A percentile compares a stretch with the other conserved stretches of the same genome.
These are phyloP conservation scores for Trichoderma sp. DNA, from an alignment of 2,329 filamentous ascomycete species.

Conservation along the genomic window DNA sequence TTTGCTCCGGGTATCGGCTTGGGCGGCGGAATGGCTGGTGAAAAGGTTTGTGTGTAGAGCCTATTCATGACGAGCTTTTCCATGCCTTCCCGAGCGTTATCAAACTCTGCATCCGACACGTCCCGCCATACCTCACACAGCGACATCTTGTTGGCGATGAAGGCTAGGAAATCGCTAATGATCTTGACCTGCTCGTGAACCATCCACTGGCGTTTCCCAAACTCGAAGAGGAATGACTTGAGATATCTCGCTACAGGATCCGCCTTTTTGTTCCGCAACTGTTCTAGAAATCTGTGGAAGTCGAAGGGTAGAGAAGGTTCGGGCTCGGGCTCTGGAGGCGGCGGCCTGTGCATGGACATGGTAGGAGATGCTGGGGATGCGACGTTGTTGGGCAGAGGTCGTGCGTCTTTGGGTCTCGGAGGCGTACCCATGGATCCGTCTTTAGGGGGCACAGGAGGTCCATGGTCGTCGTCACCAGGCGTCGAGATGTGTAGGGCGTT, in stretches of 20 bases:
- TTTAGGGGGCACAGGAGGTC: conserved; percentile 60
- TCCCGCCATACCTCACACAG: conserved; percentile 95
- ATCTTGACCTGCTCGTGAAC: conserved; percentile 99
- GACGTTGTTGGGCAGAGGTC: conserved; percentile 28
- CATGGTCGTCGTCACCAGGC: conserved; percentile 46
- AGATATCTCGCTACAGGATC: conserved; percentile 95
- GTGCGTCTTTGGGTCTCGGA: conserved; percentile 41
- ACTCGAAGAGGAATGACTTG: conserved; percentile 90
- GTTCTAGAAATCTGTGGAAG: conserved; percentile 95
- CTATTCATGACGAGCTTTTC: conserved; percentile 99
- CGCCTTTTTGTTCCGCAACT: conserved; percentile 93
- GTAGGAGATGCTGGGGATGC: conserved; percentile 46
- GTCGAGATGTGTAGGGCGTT: conserved; percentile 43
- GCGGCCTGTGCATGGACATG: conserved; percentile 57
- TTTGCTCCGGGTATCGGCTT: conserved; percentile 69
- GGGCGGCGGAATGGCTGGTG: conserved; percentile 82
- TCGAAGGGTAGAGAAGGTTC: conserved; percentile 90
- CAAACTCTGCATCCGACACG: conserved; percentile 94
- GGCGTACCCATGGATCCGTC: conserved; percentile 49
- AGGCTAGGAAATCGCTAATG: conserved; percentile 91
- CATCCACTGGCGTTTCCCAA: conserved; percentile 98
- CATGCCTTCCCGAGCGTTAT: conserved; percentile 98
- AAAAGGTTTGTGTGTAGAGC: conserved; percentile 93
- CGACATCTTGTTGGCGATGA: conserved; percentile 98
- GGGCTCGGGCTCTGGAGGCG: conserved; percentile 70